Conservation (phyloP, 768 basidiomycete genomes). For the Kwoniella sp. region DNA sequence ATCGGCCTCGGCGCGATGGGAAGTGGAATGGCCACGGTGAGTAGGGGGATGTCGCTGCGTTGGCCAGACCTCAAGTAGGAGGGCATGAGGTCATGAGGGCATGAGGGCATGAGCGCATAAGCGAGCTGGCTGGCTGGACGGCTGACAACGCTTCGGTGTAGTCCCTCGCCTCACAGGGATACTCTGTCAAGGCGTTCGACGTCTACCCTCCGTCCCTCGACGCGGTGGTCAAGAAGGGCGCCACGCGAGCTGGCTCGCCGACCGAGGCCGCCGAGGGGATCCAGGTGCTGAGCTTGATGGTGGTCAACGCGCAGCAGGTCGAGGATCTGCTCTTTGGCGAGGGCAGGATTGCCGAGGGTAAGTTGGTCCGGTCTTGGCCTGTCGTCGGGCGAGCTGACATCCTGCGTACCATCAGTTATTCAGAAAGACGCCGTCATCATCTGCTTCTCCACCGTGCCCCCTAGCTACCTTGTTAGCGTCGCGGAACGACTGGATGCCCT, state of each 20-base stretch:
- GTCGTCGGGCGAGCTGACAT: not conserved
- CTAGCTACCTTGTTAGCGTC: slow-evolving; percentile 24
- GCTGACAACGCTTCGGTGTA: no score
- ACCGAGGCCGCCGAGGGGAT: slow-evolving; percentile 28
- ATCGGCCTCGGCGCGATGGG: slow-evolving; percentile 47
- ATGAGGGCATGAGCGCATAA: no score
- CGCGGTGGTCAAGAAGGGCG: slow-evolving; percentile 35
- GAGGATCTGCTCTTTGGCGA: slow-evolving; percentile 35
- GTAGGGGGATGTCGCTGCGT: no score
- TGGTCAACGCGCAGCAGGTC: slow-evolving; percentile 40
- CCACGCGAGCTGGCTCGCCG: slow-evolving; percentile 12
- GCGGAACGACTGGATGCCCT: slow-evolving; percentile 33
- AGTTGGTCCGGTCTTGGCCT: not conserved
- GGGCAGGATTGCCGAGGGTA: slow-evolving; percentile 26
- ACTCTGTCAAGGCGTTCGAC: slow-evolving; percentile 40
- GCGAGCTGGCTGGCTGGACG: no score
- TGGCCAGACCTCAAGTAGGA: no score
- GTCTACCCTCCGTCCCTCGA: slow-evolving; percentile 43
- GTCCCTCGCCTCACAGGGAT: slow-evolving; percentile 29
- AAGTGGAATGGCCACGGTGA: slow-evolving; percentile 36
- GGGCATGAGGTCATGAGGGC: no score
- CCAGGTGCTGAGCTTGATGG: slow-evolving; percentile 43
- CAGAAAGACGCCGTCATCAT: slow-evolving; percentile 33
- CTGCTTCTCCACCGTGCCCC: slow-evolving; percentile 44
- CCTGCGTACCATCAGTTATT: slow-evolving; percentile 16